These are phyloP conservation scores for Dictyostelium capitatum DNA, from an alignment of 78 protist genomes.

Conservation along the genomic window DNA sequence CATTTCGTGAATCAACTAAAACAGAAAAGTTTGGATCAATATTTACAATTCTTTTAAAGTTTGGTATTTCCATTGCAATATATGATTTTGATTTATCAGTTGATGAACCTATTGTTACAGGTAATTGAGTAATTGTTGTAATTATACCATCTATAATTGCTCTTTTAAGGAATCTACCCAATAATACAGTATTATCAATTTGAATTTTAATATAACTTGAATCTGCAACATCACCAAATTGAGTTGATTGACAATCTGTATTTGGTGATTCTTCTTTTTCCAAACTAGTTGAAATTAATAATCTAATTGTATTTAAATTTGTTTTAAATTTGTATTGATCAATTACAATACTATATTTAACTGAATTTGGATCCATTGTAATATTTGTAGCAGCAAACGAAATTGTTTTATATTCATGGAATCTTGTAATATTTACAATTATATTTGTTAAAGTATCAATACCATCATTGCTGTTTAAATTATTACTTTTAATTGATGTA, in stretches of 20 bases:
- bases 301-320: conserved; percentile 2
- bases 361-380: neutral
- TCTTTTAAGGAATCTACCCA: conserved; percentile 28
- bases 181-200: neutral
- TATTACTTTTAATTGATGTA: neutral
- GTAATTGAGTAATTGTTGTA: conserved; percentile 1
- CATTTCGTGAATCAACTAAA: neutral
- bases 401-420: neutral
- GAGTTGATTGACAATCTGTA: neutral
- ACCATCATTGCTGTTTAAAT: neutral
- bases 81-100: neutral
- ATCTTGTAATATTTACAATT: neutral
- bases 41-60: neutral
- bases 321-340: neutral
- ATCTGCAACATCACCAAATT: conserved; percentile 10
- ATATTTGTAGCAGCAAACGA: neutral
- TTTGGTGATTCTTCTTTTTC: neutral
- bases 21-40: conserved; percentile 17
- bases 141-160: conserved; percentile 20
- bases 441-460: neutral
- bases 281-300: conserved; percentile 2
- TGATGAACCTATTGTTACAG: neutral
- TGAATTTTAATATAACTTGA: conserved; percentile 4
- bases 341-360: conserved; percentile 30
- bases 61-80: conserved; percentile 10